phyloP scores from a whole-genome alignment of 352 stramenopile species.

The Hyaloperonospora arabidopsidis region DNA sequence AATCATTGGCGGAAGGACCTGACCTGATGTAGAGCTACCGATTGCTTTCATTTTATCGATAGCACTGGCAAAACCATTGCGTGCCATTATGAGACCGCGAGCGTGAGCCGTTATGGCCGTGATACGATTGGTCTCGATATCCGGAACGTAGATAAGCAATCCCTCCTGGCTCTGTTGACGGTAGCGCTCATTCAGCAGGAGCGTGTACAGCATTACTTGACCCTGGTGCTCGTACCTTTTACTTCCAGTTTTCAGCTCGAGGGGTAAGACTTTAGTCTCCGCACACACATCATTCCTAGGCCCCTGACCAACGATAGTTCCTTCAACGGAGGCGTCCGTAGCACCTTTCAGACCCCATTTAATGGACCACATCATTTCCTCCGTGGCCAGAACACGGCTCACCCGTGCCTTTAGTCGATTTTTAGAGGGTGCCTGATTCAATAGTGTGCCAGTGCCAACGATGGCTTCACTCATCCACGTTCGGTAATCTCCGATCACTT shows the following conservation, averaged over 20 bases:
- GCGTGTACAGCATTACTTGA: conserved; percentile 86
- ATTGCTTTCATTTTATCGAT: conserved; percentile 54
- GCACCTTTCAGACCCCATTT: conserved; percentile 80
- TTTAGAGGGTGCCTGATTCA: conserved; percentile 33
- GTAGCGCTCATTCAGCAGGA: conserved; percentile 79
- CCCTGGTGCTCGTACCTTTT: conserved; percentile 66
- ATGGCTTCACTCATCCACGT: conserved; percentile 39
- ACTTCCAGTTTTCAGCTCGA: conserved; percentile 87
- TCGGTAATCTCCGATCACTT: conserved; percentile 47
- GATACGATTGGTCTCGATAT: conserved; percentile 65
- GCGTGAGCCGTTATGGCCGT: conserved; percentile 46
- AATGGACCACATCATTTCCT: conserved; percentile 83
- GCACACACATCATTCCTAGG: background rate
- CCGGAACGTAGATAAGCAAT: conserved; percentile 64
- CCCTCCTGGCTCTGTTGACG: conserved; percentile 46
- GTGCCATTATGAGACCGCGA: conserved; percentile 53
- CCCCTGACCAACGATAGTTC: conserved; percentile 20
- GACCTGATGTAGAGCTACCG: conserved; percentile 33
- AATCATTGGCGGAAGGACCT: conserved; percentile 71
- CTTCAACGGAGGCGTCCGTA: conserved; percentile 63
- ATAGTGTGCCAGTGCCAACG: conserved; percentile 17
- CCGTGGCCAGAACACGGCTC: conserved; percentile 49
- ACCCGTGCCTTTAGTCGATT: conserved; percentile 30
- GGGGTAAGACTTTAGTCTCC: conserved; percentile 37
- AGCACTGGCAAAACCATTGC: conserved; percentile 61